Evolutionary conservation across 768 basidiomycete genomes (phyloP).

Genomic region (Pisolithus marmoratus): DNA sequence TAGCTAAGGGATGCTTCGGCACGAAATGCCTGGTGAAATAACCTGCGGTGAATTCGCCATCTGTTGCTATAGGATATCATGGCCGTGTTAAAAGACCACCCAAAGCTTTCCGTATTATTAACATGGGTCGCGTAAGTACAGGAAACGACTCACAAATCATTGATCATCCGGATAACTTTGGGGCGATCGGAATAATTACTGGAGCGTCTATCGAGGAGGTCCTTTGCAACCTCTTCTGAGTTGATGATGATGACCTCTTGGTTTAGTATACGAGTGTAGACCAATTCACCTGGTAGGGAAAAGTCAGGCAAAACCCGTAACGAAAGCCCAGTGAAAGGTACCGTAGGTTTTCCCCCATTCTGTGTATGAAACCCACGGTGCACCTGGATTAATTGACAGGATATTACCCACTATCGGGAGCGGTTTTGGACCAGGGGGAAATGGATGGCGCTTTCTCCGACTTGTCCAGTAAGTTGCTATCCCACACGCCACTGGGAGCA

Average conservation of each 20-base stretch:
- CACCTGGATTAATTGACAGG: constrained; percentile 18
- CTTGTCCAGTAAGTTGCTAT: constrained; percentile 6
- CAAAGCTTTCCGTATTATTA: constrained; percentile 13
- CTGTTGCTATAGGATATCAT: constrained; percentile 22
- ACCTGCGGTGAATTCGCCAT: constrained; percentile 24
- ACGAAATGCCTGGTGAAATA: constrained; percentile 26
- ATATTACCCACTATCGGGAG: constrained; percentile 31
- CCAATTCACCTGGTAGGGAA: constrained; percentile 26
- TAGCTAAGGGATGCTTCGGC: constrained; percentile 14
- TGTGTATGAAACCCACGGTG: constrained; percentile 29
- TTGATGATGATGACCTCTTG: constrained; percentile 35
- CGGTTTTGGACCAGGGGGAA: constrained; percentile 50
- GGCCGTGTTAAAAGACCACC: constrained; percentile 25
- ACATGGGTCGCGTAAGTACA: background rate
- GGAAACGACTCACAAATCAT: constrained; percentile 20
- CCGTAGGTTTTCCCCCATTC: constrained; percentile 28
- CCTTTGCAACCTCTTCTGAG: constrained; percentile 32
- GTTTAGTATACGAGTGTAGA: constrained; percentile 33
- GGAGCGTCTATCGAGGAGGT: constrained; percentile 43
- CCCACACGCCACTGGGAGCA: constrained; percentile 3
- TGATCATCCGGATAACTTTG: constrained; percentile 19
- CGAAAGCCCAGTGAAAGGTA: constrained; percentile 3
- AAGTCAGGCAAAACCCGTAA: constrained; percentile 5
- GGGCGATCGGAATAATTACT: constrained; percentile 42
- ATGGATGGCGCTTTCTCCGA: constrained; percentile 10